Evolutionary conservation across 2,329 filamentous ascomycete genomes (phyloP), one percentile per base, ranked within the genome.

Genomic region (Scytalidium sp.): DNA sequence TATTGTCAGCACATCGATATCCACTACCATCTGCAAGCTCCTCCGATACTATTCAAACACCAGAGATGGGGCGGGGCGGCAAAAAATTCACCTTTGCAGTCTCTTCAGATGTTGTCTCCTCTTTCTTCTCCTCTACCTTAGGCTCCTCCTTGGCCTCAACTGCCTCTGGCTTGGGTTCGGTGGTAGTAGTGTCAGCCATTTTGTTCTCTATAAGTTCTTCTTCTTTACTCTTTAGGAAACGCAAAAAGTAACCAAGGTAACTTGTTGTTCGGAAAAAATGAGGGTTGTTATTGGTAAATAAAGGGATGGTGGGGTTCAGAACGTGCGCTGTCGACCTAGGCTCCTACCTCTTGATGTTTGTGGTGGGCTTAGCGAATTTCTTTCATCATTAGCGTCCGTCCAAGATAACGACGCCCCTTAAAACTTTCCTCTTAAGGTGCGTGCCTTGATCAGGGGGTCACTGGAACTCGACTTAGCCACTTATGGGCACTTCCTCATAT

Each of bases 351-450:
- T 8, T 36, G 11, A 9, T 36, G 15, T 36, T 36, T 36, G 32
- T 36, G 63, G 57, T n/a, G 62, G 60, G 43, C 63, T 66, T 15
- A 65, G 57, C 22, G 52, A 32, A 36, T 60, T 62, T 53, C 69
- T 45, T 47, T 70, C 66, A 46, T 68, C 62, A 8, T 62, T 66
- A 13, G 66, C 65, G 41, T 58, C 63, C 11, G 57, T 63, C 3
- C 70, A 50, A 21, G 53, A 36, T 36, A 36, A 36, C 32, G 32
- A 36, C 15, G 11, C 5, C 32, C 32, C 15, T 36, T 36, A 36
- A 27, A 27, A 27, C n/a, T n/a, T n/a, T n/a, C n/a, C n/a, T n/a
- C n/a, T n/a, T n/a, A n/a, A n/a, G n/a, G n/a, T n/a, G n/a, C n/a
- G n/a, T n/a, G n/a, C n/a, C n/a, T n/a, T n/a, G n/a, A n/a, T n/a